Percentiles rank a stretch among this genome's conserved stretches.
These are phyloP conservation scores for Globisporangium nagaii DNA, from an alignment of 352 stramenopile species.

Conservation along the genomic window DNA sequence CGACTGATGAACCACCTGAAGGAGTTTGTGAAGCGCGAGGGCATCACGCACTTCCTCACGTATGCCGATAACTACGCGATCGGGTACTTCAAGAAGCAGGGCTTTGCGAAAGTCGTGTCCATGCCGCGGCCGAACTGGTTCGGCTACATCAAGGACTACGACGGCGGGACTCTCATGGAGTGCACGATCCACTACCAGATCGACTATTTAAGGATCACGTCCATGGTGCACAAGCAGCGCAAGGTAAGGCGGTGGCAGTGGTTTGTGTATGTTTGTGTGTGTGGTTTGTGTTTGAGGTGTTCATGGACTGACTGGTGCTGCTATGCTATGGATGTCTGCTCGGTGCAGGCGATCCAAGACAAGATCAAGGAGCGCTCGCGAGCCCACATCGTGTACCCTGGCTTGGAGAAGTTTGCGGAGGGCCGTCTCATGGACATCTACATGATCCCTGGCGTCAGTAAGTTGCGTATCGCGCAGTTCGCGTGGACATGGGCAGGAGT, in stretches of 20 bases:
- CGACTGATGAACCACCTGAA: slow-evolving; percentile 99
- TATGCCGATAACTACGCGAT: slow-evolving; percentile 99
- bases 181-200: slow-evolving; percentile 98
- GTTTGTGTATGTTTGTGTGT: slow-evolving; percentile 12
- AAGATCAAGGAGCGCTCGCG: slow-evolving; percentile 77
- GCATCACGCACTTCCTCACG: slow-evolving; percentile 96
- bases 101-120: slow-evolving; percentile 84
- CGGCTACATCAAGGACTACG: slow-evolving; percentile 99
- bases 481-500: neutral
- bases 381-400: slow-evolving; percentile 67
- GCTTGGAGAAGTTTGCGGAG: slow-evolving; percentile 69
- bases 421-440: slow-evolving; percentile 84
- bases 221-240: slow-evolving; percentile 93
- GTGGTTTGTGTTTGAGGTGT: neutral
- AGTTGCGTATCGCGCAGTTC: too few species aligned
- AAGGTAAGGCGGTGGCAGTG: slow-evolving; percentile 59
- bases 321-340: neutral
- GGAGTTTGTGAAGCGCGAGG: slow-evolving; percentile 91
- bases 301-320: slow-evolving; percentile 9
- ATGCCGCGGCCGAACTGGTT: slow-evolving; percentile 90
- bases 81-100: slow-evolving; percentile 99
- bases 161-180: slow-evolving; percentile 99
- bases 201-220: slow-evolving; percentile 94
- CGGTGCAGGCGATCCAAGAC: slow-evolving; percentile 65
- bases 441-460: slow-evolving; percentile 84